Percentiles rank a stretch among this genome's conserved stretches.
Evolutionary conservation across 768 basidiomycete species (phyloP).

Genomic region (Kwoniella sp.): DNA sequence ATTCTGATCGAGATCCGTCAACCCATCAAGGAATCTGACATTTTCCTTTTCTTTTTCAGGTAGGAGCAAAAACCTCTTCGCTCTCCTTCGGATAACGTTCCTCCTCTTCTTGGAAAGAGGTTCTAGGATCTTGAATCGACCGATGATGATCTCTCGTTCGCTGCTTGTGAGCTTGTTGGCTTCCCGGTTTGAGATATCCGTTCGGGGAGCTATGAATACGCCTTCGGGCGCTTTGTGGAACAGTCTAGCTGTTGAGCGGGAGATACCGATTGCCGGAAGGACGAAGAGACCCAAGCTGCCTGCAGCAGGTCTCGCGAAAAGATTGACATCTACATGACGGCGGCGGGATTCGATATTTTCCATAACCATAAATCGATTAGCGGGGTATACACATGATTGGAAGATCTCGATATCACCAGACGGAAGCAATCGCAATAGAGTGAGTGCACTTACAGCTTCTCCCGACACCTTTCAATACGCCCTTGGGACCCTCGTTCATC

Average conservation of each 20-base stretch:
- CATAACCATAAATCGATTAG: no score
- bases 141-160: neutral
- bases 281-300: neutral
- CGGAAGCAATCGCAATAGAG: no score
- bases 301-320: neutral
- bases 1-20: neutral
- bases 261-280: neutral
- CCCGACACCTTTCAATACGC: slow-evolving; percentile 3
- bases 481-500: slow-evolving; percentile 35
- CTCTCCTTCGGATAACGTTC: neutral
- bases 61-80: neutral
- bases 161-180: neutral
- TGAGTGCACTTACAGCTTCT: slow-evolving; percentile 13
- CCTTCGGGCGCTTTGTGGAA: neutral
- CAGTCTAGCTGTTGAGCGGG: neutral
- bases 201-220: neutral
- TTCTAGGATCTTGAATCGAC: neutral
- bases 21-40: neutral
- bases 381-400: no score
- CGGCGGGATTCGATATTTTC: no score
- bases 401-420: no score
- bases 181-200: neutral
- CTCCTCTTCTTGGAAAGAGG: neutral
- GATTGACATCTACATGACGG: neutral
- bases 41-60: slow-evolving; percentile 7